These are phyloP conservation scores for Trametes sp. DNA, from an alignment of 1,284 basidiomycete genomes.

Conservation along the genomic window DNA sequence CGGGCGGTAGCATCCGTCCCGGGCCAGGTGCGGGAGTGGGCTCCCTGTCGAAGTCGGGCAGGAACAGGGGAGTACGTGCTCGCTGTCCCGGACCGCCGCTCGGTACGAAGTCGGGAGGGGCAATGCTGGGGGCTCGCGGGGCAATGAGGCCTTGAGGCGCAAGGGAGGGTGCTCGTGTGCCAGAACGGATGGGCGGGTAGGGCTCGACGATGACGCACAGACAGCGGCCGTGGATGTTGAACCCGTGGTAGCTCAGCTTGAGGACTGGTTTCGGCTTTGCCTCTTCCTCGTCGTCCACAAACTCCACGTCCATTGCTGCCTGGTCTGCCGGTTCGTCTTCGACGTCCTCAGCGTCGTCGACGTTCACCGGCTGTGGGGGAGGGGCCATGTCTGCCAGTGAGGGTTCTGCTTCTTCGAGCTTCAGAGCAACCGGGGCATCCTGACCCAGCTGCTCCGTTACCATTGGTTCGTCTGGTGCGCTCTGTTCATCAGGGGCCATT, in stretches of 20 bases:
- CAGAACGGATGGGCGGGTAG: constrained; percentile 61
- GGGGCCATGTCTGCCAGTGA: constrained; percentile 14
- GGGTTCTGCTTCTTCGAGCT: constrained; percentile 34
- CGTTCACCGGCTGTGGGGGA: background rate
- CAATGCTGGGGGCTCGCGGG: constrained; percentile 45
- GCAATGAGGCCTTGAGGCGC: constrained; percentile 37
- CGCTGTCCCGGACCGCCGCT: constrained; percentile 39
- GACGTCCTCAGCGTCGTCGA: constrained; percentile 3
- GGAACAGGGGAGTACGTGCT: constrained; percentile 67
- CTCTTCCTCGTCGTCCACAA: constrained; percentile 61
- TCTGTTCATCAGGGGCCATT: background rate
- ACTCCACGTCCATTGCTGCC: constrained; percentile 33
- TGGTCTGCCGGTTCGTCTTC: background rate
- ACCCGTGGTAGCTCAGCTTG: constrained; percentile 70
- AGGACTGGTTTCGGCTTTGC: constrained; percentile 75
- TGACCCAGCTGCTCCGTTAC: constrained; percentile 27
- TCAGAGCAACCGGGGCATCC: constrained; percentile 18
- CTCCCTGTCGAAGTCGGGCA: constrained; percentile 63
- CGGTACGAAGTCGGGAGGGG: constrained; percentile 42
- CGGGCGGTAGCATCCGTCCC: constrained; percentile 45
- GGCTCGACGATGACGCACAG: constrained; percentile 83
- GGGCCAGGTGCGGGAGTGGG: constrained; percentile 47
- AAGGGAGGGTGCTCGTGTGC: constrained; percentile 47
- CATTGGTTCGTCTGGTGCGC: constrained; percentile 24
- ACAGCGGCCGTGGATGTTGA: constrained; percentile 70